A percentile compares a stretch with the other conserved stretches of the same genome.
phyloP scores from a whole-genome alignment of 805 yeast species.

The Wickerhamiella vanderwaltii region DNA sequence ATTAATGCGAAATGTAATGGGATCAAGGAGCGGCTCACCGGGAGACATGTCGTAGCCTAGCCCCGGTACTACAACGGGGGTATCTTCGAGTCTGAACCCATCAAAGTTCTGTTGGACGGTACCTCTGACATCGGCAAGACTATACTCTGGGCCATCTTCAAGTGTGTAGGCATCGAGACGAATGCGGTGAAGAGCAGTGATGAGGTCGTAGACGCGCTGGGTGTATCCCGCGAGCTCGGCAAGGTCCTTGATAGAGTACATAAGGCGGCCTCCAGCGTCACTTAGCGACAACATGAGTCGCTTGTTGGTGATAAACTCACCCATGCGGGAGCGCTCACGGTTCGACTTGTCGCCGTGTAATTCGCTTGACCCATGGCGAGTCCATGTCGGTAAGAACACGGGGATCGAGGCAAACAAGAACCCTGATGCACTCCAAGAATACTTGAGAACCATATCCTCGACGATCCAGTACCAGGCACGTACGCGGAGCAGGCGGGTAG shows the following conservation, averaged over 20 bases:
- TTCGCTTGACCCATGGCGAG: conserved; percentile 15
- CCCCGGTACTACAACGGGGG: conserved; percentile 68
- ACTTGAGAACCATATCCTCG: conserved; percentile 80
- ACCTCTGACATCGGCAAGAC: conserved; percentile 51
- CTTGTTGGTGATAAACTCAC: conserved; percentile 81
- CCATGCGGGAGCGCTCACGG: conserved; percentile 42
- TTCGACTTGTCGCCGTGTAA: background rate
- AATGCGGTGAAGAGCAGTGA: conserved; percentile 69
- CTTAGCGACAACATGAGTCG: conserved; percentile 81
- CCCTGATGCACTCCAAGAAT: conserved; percentile 94
- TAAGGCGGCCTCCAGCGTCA: conserved; percentile 87
- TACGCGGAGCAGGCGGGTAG: conserved; percentile 41
- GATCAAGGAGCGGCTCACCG: conserved; percentile 49
- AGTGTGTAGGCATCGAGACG: conserved; percentile 40
- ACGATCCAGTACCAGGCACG: conserved; percentile 58
- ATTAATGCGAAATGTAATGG: conserved; percentile 48
- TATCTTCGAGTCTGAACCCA: conserved; percentile 73
- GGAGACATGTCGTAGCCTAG: conserved; percentile 24
- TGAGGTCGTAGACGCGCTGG: conserved; percentile 64
- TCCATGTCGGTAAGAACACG: conserved; percentile 48
- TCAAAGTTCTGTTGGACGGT: conserved; percentile 64
- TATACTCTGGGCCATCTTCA: conserved; percentile 17
- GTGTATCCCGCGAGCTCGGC: conserved; percentile 88
- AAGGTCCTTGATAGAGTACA: conserved; percentile 88
- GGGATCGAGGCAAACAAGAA: conserved; percentile 84